Conservation (phyloP, 2,329 filamentous ascomycete genomes). For the Diaporthe helianthi region DNA sequence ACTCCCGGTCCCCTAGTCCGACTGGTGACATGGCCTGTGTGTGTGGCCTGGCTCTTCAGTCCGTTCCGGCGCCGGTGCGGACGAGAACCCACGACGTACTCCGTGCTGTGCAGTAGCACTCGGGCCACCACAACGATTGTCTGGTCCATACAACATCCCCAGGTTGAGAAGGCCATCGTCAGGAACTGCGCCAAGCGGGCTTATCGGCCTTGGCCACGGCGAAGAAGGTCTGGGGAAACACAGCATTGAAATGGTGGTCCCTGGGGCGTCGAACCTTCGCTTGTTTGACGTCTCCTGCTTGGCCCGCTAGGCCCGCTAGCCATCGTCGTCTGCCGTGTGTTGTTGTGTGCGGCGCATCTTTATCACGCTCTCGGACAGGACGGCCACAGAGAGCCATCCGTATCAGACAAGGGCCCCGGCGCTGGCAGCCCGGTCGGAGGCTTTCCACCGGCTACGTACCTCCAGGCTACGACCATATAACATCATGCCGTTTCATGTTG, state of each 20-base stretch:
- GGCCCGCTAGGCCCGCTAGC: conserved; percentile 8
- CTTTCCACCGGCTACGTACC: neutral
- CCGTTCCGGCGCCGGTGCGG: neutral
- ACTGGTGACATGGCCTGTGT: neutral
- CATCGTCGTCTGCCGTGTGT: too few relatives aligned
- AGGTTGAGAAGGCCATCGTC: conserved; percentile 5
- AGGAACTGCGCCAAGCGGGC: conserved; percentile 21
- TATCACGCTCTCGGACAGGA: neutral
- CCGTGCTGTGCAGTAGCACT: too few relatives aligned
- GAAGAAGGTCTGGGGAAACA: conserved; percentile 10
- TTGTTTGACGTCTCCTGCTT: conserved; percentile 18
- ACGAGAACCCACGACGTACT: neutral
- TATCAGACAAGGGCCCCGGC: neutral
- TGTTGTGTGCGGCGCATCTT: neutral
- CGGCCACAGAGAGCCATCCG: neutral
- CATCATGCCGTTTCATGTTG: neutral
- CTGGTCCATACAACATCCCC: too few relatives aligned
- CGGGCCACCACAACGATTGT: neutral
- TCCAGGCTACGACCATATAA: neutral
- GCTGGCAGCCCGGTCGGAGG: neutral
- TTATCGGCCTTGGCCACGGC: conserved; percentile 23
- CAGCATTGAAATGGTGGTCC: neutral
- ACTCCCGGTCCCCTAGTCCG: neutral
- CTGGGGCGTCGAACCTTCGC: neutral
- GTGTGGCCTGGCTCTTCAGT: neutral